phyloP scores from a whole-genome alignment of 2,329 filamentous ascomycete genomes.

The Penicillium sp. region DNA sequence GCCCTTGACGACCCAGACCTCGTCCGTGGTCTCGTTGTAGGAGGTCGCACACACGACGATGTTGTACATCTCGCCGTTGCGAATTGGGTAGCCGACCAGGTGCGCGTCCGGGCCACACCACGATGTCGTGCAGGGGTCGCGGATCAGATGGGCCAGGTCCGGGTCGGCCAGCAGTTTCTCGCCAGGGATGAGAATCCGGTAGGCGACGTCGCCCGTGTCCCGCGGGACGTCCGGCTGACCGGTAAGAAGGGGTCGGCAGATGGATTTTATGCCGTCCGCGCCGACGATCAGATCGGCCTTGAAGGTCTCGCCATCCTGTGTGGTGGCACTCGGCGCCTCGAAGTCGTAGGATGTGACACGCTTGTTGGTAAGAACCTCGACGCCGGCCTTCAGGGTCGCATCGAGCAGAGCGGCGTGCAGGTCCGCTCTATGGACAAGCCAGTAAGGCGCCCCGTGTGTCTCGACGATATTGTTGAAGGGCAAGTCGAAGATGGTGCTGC shows the following conservation, averaged over 20 bases:
- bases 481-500: conserved; percentile 26
- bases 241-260: conserved; percentile 24
- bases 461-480: conserved; percentile 23
- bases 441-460: conserved; percentile 41
- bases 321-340: conserved; percentile 24
- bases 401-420: conserved; percentile 47
- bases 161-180: conserved; percentile 29
- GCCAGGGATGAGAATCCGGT: conserved; percentile 34
- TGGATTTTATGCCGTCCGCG: conserved; percentile 25
- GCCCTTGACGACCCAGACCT: conserved; percentile 28
- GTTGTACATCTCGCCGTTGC: conserved; percentile 35
- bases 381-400: conserved; percentile 42
- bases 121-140: conserved; percentile 30
- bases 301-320: conserved; percentile 6
- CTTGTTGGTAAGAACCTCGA: conserved; percentile 31
- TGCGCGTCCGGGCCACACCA: conserved; percentile 39
- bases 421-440: conserved; percentile 52
- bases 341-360: conserved; percentile 29
- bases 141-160: conserved; percentile 28
- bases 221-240: conserved; percentile 25
- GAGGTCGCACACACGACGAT: conserved; percentile 31
- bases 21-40: conserved; percentile 21
- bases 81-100: conserved; percentile 35
- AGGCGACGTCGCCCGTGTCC: conserved; percentile 38
- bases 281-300: conserved; percentile 16